Evolutionary conservation across 176 grass and related monocot species (phyloP).

Genomic region (Lolium multiflorum): DNA sequence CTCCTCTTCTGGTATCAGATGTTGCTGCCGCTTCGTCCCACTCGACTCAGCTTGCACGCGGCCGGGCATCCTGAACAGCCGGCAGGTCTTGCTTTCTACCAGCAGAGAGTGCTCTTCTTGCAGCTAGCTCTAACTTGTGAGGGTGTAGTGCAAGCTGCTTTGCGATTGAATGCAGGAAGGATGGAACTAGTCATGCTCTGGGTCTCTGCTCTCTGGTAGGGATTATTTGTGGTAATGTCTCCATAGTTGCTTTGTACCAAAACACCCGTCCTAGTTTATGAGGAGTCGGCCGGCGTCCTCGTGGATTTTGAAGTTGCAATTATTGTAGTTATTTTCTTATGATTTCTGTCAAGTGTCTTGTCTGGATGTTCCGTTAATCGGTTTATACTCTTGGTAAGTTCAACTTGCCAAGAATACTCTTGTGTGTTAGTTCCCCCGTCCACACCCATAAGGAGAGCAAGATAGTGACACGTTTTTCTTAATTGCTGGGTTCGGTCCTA

Average conservation of each 20-base stretch:
- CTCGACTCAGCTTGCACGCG: not conserved
- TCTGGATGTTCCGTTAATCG: not conserved
- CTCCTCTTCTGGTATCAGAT: not conserved
- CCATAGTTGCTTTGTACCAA: not conserved
- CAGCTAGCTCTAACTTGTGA: too few relatives aligned
- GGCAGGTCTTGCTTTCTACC: not conserved
- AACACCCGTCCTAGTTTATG: not conserved
- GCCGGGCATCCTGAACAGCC: not conserved
- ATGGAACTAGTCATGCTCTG: not conserved
- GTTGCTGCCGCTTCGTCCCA: not conserved
- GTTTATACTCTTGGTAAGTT: not conserved
- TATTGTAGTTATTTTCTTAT: not conserved
- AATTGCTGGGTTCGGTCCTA: too few relatives aligned
- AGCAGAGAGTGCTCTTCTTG: too few relatives aligned
- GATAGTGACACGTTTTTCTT: too few relatives aligned
- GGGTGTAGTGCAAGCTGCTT: too few relatives aligned
- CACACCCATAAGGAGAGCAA: too few relatives aligned
- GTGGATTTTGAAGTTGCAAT: not conserved
- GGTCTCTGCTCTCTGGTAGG: not conserved
- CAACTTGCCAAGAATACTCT: not conserved
- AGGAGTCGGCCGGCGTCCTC: not conserved
- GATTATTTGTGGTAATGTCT: not conserved
- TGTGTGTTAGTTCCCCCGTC: too few relatives aligned
- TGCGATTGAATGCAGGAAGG: not conserved
- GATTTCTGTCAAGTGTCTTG: not conserved